Evolutionary conservation across 805 yeast species (phyloP).

Genomic region (Cyberlindnera galapagoensis): DNA sequence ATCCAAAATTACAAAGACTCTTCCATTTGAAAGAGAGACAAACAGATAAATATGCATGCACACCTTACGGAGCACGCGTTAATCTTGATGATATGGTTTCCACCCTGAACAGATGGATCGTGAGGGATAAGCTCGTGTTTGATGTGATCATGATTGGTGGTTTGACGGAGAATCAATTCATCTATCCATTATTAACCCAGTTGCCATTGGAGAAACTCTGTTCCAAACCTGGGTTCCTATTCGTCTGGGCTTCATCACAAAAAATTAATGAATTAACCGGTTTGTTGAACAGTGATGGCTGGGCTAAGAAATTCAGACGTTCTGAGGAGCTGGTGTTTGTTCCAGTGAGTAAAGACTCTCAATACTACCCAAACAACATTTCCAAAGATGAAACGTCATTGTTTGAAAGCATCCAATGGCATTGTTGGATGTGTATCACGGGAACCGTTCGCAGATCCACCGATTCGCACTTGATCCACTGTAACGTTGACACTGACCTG

Average conservation of each 20-base stretch:
- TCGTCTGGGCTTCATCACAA: conserved; percentile 81
- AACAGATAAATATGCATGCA: conserved; percentile 42
- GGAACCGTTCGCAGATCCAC: conserved; percentile 87
- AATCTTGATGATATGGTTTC: conserved; percentile 46
- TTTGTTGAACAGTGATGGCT: conserved; percentile 42
- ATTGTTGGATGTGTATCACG: conserved; percentile 96
- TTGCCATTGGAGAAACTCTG: conserved; percentile 70
- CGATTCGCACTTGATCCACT: conserved; percentile 80
- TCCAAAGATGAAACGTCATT: conserved; percentile 38
- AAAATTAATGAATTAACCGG: conserved; percentile 58
- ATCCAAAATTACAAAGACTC: conserved; percentile 72
- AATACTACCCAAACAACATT: conserved; percentile 55
- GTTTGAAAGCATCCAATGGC: conserved; percentile 81
- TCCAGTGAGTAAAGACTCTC: conserved; percentile 59
- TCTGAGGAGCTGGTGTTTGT: conserved; percentile 86
- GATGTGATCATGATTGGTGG: conserved; percentile 94
- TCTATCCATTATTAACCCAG: conserved; percentile 52
- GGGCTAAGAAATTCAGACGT: conserved; percentile 72
- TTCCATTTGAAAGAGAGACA: conserved; percentile 61
- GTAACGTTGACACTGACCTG: conserved; percentile 87
- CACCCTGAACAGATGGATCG: conserved; percentile 56
- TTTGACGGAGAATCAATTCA: conserved; percentile 64
- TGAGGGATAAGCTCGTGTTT: conserved; percentile 52
- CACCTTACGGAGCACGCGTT: conserved; percentile 62
- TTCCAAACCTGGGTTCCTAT: conserved; percentile 79